phyloP scores from a whole-genome alignment of 331 rosid species.

The Saraca asoca region DNA sequence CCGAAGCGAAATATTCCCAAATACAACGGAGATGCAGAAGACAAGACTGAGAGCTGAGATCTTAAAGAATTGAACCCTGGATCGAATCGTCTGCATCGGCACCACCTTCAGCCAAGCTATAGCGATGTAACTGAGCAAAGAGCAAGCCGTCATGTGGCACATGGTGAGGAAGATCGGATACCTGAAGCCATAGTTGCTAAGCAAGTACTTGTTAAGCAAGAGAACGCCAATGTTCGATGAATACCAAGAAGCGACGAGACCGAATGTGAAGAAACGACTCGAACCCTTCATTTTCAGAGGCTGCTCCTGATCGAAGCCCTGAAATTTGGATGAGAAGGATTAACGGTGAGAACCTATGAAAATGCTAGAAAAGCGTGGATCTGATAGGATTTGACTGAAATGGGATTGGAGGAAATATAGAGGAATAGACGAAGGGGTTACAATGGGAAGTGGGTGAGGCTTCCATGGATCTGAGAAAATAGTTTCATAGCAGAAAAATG shows the following conservation, averaged over 20 bases:
- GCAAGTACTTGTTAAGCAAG: slow-evolving; percentile 55
- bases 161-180: slow-evolving; percentile 66
- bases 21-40: slow-evolving; percentile 60
- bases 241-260: slow-evolving; percentile 54
- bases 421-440: slow-evolving; percentile 21
- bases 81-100: slow-evolving; percentile 57
- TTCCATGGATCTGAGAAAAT: slow-evolving; percentile 65
- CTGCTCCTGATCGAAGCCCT: slow-evolving; percentile 44
- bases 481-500: slow-evolving; percentile 36
- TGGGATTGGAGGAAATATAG: slow-evolving; percentile 38
- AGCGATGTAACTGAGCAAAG: slow-evolving; percentile 55
- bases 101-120: slow-evolving; percentile 62
- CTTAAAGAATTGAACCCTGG: slow-evolving; percentile 54
- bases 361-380: slow-evolving; percentile 40
- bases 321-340: slow-evolving; percentile 28
- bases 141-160: slow-evolving; percentile 70
- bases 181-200: slow-evolving; percentile 60
- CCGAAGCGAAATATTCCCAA: slow-evolving; percentile 58
- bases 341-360: slow-evolving; percentile 4
- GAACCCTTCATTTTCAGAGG: slow-evolving; percentile 59
- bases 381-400: slow-evolving; percentile 33
- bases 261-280: slow-evolving; percentile 48
- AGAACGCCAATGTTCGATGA: slow-evolving; percentile 61
- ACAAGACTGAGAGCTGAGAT: slow-evolving; percentile 51
- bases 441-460: slow-evolving; percentile 24